Base-by-base conservation (phyloP, 768 basidiomycete species). In the Mycena galopus region DNA sequence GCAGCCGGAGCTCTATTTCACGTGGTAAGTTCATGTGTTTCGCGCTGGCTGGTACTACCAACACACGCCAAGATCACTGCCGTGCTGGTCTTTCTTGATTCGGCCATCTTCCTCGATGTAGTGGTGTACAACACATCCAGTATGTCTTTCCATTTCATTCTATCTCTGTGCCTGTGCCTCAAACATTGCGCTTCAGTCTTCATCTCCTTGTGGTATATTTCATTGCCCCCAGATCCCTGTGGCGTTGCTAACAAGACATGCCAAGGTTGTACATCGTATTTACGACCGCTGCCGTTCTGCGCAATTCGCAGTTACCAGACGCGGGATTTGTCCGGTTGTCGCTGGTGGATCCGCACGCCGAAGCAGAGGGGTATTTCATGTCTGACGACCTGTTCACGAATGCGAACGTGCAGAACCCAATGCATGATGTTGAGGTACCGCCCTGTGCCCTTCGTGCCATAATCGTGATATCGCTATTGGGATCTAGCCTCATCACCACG, bases 1-100 rank as follows among this genome's bases (percentile, higher is more conserved):
- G 68, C 68, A 37, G 14, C 37, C 25, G 68, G 68, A 29, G 60
- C 68, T 7, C 55, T 70, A 51, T 63, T 64, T 29, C 68, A 70
- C 30, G 68, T 70, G 47, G 66, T 67, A 59, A 47, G 66, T 59
- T 33, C 50, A 67, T 30, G 11, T 56, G 32, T 55, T 55, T 25
- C 64, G 35, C 62, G 3, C 25, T 9, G 9, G 47, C 62, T 39
- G 51, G 37, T 35, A 23, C 32, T 64, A 30, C 51, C 17, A 55
- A 65, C 53, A 30, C 35, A 65, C 25, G 16, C 4, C 25, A 23
- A 65, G 64, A 37, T 56, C 14, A 65, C 33, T 51, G 64, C 64
- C 32, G 64, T 65, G 16, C 50, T 53, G 53, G 51, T 65, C 64
- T 65, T 65, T 56, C n/a, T 42, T 32, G 64, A 65, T 42, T 37